Percentiles rank a stretch among this genome's conserved stretches.
phyloP scores from a whole-genome alignment of 2,329 filamentous ascomycete genomes.

The Davidsoniella virescens region DNA sequence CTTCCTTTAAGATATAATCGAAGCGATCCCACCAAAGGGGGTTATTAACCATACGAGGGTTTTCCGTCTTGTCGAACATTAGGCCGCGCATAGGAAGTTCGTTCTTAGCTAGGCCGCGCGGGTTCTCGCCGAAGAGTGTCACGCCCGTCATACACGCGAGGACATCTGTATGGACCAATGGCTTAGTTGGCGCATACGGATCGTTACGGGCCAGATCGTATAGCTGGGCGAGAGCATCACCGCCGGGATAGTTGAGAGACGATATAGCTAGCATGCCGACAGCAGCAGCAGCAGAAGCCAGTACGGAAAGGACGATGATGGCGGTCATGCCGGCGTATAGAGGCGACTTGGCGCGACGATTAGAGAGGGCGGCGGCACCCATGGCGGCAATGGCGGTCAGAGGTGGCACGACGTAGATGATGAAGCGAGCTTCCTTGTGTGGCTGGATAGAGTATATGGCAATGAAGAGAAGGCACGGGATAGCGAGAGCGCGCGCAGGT shows the following conservation, averaged over 20 bases:
- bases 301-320: conserved; percentile 40
- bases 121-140: conserved; percentile 45
- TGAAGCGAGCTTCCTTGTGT: conserved; percentile 92
- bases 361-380: conserved; percentile 54
- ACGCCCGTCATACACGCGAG: conserved; percentile 56
- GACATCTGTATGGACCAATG: conserved; percentile 40
- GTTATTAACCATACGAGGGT: conserved; percentile 25
- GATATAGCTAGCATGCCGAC: conserved; percentile 59
- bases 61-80: conserved; percentile 49
- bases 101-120: conserved; percentile 19
- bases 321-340: conserved; percentile 39
- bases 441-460: conserved; percentile 73
- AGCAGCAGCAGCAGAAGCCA: conserved; percentile 43
- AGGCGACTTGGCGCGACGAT: conserved; percentile 44
- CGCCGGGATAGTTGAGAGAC: conserved; percentile 85
- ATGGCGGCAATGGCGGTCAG: conserved; percentile 64
- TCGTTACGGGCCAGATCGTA: conserved; percentile 22
- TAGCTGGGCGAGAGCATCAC: conserved; percentile 51
- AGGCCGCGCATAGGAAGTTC: conserved; percentile 15
- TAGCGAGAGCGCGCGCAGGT: conserved; percentile 32
- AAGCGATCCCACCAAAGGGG: conserved; percentile 46
- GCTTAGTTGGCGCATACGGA: conserved; percentile 21
- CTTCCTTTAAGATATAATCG: conserved; percentile 45
- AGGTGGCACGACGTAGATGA: conserved; percentile 72
- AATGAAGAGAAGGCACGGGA: conserved; percentile 58